A percentile compares a stretch with the other conserved stretches of the same genome.
These are phyloP conservation scores for Adansonia grandidieri DNA, from an alignment of 441 rosid genomes.

Conservation along the genomic window DNA sequence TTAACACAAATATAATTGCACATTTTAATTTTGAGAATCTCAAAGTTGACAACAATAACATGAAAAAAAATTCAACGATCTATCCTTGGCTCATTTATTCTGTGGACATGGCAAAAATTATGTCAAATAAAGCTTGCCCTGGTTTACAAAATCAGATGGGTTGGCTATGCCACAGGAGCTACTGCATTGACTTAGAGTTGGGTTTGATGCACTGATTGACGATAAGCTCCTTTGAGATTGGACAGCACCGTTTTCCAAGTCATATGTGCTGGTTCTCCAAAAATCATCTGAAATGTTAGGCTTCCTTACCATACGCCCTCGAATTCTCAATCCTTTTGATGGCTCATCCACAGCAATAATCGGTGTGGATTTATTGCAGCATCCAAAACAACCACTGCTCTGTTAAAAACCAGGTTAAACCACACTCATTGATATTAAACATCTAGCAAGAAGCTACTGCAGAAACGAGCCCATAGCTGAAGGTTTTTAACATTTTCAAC, in stretches of 20 bases:
- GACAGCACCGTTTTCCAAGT: slow-evolving; percentile 46
- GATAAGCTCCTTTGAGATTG: slow-evolving; percentile 55
- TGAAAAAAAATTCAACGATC: neutral
- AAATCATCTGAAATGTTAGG: slow-evolving; percentile 51
- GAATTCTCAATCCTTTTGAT: slow-evolving; percentile 60
- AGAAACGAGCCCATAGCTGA: neutral
- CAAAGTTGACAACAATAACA: slow-evolving; percentile 9
- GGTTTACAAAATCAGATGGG: slow-evolving; percentile 58
- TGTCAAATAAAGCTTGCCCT: slow-evolving; percentile 41
- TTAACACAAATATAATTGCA: neutral
- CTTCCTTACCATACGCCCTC: slow-evolving; percentile 52
- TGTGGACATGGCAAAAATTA: neutral
- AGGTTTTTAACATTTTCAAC: slow-evolving; percentile 13
- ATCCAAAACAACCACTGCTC: slow-evolving; percentile 59
- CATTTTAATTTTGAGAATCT: neutral
- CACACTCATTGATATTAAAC: slow-evolving; percentile 20
- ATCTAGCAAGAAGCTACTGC: neutral
- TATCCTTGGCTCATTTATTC: neutral
- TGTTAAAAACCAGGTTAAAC: slow-evolving; percentile 45
- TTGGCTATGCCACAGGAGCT: slow-evolving; percentile 37
- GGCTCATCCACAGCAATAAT: slow-evolving; percentile 61
- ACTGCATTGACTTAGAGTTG: slow-evolving; percentile 32
- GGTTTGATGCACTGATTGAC: slow-evolving; percentile 44
- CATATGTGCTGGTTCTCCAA: slow-evolving; percentile 62
- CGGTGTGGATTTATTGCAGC: slow-evolving; percentile 47